Percentiles rank a stretch among this genome's conserved stretches.
Evolutionary conservation across 148 eudicot species (phyloP).

Genomic region (Rheum nobile): DNA sequence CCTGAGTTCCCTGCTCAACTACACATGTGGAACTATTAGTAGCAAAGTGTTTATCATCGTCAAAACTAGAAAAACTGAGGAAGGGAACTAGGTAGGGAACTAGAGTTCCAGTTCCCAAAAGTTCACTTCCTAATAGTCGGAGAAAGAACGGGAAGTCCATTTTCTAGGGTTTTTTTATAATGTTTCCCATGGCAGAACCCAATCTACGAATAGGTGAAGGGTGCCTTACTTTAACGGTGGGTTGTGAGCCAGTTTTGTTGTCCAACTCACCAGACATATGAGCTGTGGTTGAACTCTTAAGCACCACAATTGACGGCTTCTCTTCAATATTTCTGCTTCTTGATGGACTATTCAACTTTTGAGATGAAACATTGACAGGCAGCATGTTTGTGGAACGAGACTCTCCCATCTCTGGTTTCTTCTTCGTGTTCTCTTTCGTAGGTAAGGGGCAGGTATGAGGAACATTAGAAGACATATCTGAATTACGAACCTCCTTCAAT

Average conservation of each 20-base stretch:
- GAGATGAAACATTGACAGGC: constrained; percentile 15
- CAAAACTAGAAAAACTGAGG: too few relatives aligned
- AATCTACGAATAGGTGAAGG: constrained; percentile 60
- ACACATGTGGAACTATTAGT: too few relatives aligned
- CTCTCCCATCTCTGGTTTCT: constrained; percentile 12
- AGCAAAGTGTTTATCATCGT: too few relatives aligned
- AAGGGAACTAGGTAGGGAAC: too few relatives aligned
- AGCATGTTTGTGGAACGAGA: constrained; percentile 16
- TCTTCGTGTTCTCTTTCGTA: constrained; percentile 10
- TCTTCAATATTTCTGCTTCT: constrained; percentile 25
- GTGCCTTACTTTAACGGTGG: constrained; percentile 29
- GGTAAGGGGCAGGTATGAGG: constrained; percentile 19
- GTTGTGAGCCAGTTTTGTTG: constrained; percentile 18
- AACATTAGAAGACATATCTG: constrained; percentile 1
- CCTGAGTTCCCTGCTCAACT: too few relatives aligned
- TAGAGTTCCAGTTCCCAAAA: too few relatives aligned
- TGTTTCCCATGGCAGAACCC: constrained; percentile 36
- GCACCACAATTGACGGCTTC: constrained; percentile 20
- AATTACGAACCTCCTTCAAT: background rate
- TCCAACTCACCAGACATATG: constrained; percentile 21
- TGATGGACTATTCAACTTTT: constrained; percentile 17
- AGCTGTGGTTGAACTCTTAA: constrained; percentile 15
- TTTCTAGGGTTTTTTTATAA: too few relatives aligned
- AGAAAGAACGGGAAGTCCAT: too few relatives aligned
- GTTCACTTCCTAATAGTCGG: too few relatives aligned